Conservation (phyloP, 371 early-diverging fungal species). For the Gilbertella persicaria region DNA sequence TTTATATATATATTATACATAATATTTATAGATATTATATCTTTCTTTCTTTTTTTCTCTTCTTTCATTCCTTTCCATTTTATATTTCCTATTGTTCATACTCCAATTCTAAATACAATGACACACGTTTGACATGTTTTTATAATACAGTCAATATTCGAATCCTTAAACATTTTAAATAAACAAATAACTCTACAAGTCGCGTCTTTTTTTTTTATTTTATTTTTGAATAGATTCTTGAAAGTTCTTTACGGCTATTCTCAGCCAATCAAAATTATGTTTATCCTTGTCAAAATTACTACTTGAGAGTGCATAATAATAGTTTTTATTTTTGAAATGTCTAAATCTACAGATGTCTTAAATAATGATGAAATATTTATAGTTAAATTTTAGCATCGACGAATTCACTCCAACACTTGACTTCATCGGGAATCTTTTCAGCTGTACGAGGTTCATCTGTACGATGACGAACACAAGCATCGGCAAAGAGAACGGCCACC, state of each 20-base stretch:
- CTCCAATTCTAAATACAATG: background rate
- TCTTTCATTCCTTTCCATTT: too few species aligned
- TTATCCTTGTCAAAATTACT: too few species aligned
- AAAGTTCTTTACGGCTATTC: too few species aligned
- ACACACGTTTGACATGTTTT: background rate
- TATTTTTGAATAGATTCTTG: too few species aligned
- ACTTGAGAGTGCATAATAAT: too few species aligned
- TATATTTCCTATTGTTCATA: background rate
- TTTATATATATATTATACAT: background rate
- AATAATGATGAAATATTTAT: background rate
- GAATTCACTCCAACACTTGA: conserved; percentile 66
- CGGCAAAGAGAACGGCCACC: conserved; percentile 79
- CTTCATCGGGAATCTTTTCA: conserved; percentile 54
- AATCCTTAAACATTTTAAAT: too few species aligned
- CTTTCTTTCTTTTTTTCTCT: background rate
- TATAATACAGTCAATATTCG: background rate
- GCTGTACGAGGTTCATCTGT: conserved; percentile 22
- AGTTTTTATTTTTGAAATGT: conserved; percentile 1
- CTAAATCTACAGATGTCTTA: conserved; percentile 1
- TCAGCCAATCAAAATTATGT: too few species aligned
- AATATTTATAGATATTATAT: background rate
- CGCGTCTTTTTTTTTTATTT: background rate
- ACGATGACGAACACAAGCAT: conserved; percentile 64
- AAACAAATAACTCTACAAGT: background rate
- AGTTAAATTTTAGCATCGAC: conserved; percentile 50